These are phyloP conservation scores for Chalaropsis ovoidea DNA, from an alignment of 2,329 filamentous ascomycete species.

Conservation along the genomic window DNA sequence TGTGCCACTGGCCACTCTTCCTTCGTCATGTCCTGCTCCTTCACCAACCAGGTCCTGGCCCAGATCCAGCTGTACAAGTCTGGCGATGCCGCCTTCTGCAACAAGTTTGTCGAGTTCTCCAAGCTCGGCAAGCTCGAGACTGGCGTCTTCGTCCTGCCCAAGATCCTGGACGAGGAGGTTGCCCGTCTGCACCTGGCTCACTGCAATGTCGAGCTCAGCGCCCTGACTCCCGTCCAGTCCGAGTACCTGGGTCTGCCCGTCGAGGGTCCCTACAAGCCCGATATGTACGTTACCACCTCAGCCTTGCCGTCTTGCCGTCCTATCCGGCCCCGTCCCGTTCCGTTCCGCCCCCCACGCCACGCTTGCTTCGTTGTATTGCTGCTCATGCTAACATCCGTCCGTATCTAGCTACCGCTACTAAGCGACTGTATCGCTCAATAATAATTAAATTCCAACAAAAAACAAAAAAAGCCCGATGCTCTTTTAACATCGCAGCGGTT, in stretches of 20 bases:
- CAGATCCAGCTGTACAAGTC: conserved; percentile 98
- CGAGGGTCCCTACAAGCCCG: conserved; percentile 92
- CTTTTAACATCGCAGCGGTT: conserved; percentile 25
- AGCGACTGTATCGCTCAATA: conserved; percentile 27
- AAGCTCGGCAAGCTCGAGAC: conserved; percentile 81
- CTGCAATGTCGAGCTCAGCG: conserved; percentile 88
- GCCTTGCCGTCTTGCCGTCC: not conserved
- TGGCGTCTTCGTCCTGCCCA: conserved; percentile 93
- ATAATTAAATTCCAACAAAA: conserved; percentile 30
- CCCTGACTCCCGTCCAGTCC: conserved; percentile 74
- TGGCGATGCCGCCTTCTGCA: conserved; percentile 71
- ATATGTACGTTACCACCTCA: conserved; percentile 54
- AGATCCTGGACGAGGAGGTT: conserved; percentile 98
- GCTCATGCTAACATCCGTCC: conserved; percentile 25
- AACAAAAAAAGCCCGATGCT: conserved; percentile 25
- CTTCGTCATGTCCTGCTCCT: conserved; percentile 99
- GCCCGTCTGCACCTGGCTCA: conserved; percentile 86
- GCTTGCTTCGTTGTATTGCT: not conserved
- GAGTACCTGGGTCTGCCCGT: conserved; percentile 83
- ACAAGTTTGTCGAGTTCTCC: conserved; percentile 95
- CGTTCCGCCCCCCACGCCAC: conserved; percentile 6
- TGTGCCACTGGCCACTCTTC: conserved; percentile 98
- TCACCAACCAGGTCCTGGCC: conserved; percentile 99
- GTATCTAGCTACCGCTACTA: conserved; percentile 38
- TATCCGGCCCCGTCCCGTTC: not conserved